Evolutionary conservation across 768 basidiomycete species (phyloP).

Genomic region (Cystofilobasidium ferigula): DNA sequence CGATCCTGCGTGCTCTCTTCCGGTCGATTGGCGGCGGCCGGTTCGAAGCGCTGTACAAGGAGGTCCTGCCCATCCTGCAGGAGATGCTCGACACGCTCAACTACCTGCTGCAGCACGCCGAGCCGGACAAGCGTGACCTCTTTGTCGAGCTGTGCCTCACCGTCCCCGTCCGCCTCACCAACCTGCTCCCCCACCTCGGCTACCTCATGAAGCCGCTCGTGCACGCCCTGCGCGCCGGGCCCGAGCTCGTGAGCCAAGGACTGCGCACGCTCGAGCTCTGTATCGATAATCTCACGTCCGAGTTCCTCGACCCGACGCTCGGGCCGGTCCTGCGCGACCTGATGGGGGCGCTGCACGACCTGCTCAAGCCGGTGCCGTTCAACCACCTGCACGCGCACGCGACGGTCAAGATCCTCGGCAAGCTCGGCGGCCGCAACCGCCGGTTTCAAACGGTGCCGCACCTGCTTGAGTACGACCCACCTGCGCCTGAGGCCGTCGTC

Average conservation of each 20-base stretch:
- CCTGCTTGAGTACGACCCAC: conserved; percentile 56
- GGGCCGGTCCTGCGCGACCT: conserved; percentile 83
- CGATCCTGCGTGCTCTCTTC: conserved; percentile 82
- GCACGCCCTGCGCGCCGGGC: conserved; percentile 70
- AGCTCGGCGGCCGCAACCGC: conserved; percentile 87
- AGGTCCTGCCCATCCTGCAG: conserved; percentile 86
- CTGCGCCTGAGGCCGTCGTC: conserved; percentile 59
- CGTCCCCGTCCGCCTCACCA: conserved; percentile 86
- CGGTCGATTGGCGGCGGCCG: conserved; percentile 75
- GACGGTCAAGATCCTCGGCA: conserved; percentile 90
- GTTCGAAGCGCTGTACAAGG: conserved; percentile 89
- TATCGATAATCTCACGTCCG: conserved; percentile 94
- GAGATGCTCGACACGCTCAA: conserved; percentile 95
- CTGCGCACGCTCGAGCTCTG: conserved; percentile 94
- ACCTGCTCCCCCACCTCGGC: conserved; percentile 84
- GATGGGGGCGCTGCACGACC: conserved; percentile 85
- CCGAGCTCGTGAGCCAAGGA: conserved; percentile 88
- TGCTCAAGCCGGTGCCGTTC: conserved; percentile 73
- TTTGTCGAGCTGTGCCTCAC: conserved; percentile 95
- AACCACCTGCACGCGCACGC: conserved; percentile 85
- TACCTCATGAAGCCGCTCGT: conserved; percentile 96
- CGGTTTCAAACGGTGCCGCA: conserved; percentile 73
- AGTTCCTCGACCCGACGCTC: conserved; percentile 92
- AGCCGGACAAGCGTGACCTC: conserved; percentile 67
- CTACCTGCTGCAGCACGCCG: conserved; percentile 72